A percentile compares a stretch with the other conserved stretches of the same genome.
Evolutionary conservation across 2,329 filamentous ascomycete genomes (phyloP).

Genomic region (Colletotrichum paranaense): DNA sequence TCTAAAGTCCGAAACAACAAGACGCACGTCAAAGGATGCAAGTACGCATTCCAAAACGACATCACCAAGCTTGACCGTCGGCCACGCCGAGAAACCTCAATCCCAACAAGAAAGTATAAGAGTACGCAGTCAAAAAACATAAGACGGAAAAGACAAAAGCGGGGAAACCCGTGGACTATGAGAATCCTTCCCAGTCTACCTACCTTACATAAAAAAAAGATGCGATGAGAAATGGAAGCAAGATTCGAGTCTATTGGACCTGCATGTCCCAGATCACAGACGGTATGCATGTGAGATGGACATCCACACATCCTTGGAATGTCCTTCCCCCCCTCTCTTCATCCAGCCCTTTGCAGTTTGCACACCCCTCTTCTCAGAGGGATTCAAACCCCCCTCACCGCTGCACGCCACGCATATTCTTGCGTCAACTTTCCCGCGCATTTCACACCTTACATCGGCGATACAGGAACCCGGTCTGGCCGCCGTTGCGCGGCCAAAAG

Average conservation of each 20-base stretch:
- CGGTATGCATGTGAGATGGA: no score
- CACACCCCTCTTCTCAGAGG: background rate
- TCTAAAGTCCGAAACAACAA: background rate
- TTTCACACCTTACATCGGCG: background rate
- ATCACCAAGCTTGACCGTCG: background rate
- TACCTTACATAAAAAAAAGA: background rate
- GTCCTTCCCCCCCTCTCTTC: background rate
- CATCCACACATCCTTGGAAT: background rate
- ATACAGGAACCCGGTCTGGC: conserved; percentile 16
- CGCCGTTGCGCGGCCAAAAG: background rate
- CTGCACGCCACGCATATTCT: conserved; percentile 1
- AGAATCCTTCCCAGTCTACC: no score
- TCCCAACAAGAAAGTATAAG: background rate
- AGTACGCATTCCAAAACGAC: background rate
- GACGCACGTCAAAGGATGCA: background rate
- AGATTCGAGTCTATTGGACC: background rate
- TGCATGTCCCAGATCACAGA: background rate
- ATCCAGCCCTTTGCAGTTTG: background rate
- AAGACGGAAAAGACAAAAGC: background rate
- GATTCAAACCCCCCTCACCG: background rate
- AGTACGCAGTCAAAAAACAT: background rate
- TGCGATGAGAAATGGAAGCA: background rate
- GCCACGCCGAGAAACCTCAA: conserved; percentile 9
- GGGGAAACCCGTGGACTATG: background rate
- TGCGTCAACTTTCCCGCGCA: background rate